A percentile compares a stretch with the other conserved stretches of the same genome.
Evolutionary conservation across 106 monocot genomes (phyloP).

Genomic region (Dioscorea dumetorum): DNA sequence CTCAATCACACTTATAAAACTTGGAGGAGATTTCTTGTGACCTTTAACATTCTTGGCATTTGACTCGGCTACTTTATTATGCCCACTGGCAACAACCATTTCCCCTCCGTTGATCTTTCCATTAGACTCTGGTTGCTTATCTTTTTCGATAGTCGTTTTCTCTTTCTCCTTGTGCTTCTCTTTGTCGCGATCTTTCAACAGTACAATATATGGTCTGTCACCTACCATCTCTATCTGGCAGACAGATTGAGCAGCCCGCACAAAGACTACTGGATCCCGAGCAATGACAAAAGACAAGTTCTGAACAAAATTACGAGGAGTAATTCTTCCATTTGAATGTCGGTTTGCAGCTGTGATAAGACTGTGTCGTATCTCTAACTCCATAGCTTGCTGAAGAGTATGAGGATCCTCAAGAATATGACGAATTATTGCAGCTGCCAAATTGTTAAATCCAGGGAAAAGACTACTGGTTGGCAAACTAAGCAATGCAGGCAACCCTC

Average conservation of each 20-base stretch:
- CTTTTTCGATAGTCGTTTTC: constrained; percentile 54
- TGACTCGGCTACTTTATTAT: constrained; percentile 48
- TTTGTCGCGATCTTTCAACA: constrained; percentile 92
- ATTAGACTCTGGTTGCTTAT: constrained; percentile 31
- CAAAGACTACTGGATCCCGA: constrained; percentile 76
- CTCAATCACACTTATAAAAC: constrained; percentile 84
- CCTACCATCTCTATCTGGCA: constrained; percentile 96
- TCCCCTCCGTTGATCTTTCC: constrained; percentile 30
- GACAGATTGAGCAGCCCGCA: constrained; percentile 79
- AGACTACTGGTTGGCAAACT: constrained; percentile 71
- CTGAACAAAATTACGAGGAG: constrained; percentile 84
- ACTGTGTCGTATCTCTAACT: constrained; percentile 89
- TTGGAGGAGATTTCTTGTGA: constrained; percentile 80
- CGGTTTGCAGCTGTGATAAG: constrained; percentile 66
- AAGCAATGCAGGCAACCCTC: constrained; percentile 77
- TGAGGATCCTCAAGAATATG: constrained; percentile 97
- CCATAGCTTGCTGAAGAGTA: constrained; percentile 98
- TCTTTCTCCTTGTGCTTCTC: constrained; percentile 83
- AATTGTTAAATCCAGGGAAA: constrained; percentile 88
- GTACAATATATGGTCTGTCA: constrained; percentile 79
- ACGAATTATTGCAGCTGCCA: constrained; percentile 78
- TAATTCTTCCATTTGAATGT: constrained; percentile 74
- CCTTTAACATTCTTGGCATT: constrained; percentile 57
- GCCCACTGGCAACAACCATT: constrained; percentile 8
- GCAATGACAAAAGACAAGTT: constrained; percentile 74